Evolutionary conservation across 345 rosid species (phyloP).

Genomic region (Nephelium lappaceum): DNA sequence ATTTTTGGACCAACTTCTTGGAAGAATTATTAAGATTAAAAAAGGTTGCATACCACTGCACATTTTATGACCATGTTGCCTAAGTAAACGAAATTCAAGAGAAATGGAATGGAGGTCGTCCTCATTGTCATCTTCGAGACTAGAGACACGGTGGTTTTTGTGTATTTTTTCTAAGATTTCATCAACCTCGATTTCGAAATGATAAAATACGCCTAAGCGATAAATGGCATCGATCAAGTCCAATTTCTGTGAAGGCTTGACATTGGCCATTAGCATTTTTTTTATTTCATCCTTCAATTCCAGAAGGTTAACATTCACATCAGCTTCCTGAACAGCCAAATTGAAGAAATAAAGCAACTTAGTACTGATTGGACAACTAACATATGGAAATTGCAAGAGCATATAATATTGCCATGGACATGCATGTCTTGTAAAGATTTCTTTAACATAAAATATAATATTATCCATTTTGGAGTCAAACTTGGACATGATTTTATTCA

Average conservation of each 20-base stretch:
- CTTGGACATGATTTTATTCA: too few species aligned
- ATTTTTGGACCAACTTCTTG: too few species aligned
- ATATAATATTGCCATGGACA: too few species aligned
- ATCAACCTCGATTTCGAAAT: constrained; percentile 46
- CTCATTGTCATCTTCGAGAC: not conserved
- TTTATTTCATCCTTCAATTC: constrained; percentile 27
- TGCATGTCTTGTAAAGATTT: too few species aligned
- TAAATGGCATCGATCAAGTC: constrained; percentile 39
- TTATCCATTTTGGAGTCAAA: too few species aligned
- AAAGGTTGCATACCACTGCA: not conserved
- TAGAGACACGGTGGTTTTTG: not conserved
- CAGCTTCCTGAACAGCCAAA: too few species aligned
- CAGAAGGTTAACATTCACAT: constrained; percentile 8
- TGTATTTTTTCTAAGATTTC: constrained; percentile 13
- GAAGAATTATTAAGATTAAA: not conserved
- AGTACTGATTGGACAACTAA: too few species aligned
- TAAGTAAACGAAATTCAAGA: constrained; percentile 33
- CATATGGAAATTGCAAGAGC: too few species aligned
- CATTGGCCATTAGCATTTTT: constrained; percentile 6
- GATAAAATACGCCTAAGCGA: constrained; percentile 50
- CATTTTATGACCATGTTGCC: constrained; percentile 30
- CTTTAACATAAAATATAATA: too few species aligned
- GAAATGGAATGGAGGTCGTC: constrained; percentile 9
- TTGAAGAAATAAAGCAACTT: too few species aligned
- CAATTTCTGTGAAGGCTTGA: not conserved